A percentile compares a stretch with the other conserved stretches of the same genome.
Evolutionary conservation across 495 filamentous ascomycete genomes (phyloP).

Genomic region (Pyronema domesticum): DNA sequence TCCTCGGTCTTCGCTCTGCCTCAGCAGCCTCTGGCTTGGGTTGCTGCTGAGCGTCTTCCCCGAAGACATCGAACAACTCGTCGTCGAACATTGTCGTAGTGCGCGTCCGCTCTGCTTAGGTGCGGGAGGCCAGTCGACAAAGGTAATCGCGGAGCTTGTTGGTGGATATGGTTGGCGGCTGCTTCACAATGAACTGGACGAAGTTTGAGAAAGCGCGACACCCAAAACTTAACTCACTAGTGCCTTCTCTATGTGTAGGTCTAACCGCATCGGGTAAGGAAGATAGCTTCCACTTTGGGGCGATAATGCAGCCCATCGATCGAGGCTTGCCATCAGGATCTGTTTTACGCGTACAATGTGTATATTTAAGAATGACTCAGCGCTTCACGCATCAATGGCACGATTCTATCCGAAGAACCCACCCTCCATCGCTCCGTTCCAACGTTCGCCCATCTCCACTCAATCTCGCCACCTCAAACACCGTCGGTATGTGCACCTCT

Average conservation of each 20-base stretch:
- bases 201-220: too few relatives aligned
- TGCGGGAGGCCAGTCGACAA: background rate
- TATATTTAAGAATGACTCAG: too few relatives aligned
- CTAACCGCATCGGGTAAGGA: too few relatives aligned
- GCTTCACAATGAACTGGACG: too few relatives aligned
- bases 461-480: background rate
- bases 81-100: conserved; percentile 29
- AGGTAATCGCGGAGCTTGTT: background rate
- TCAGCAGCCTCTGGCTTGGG: conserved; percentile 28
- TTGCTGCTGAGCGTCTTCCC: conserved; percentile 35
- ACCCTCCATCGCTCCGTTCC: background rate
- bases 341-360: too few relatives aligned
- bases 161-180: background rate
- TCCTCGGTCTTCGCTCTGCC: conserved; percentile 29
- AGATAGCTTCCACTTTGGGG: too few relatives aligned
- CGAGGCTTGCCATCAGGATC: background rate
- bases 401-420: background rate
- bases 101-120: background rate
- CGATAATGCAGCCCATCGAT: background rate
- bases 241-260: too few relatives aligned
- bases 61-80: conserved; percentile 73
- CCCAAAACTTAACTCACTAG: too few relatives aligned
- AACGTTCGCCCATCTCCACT: background rate
- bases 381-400: background rate
- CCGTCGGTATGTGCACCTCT: background rate